phyloP scores from a whole-genome alignment of 257 asterid species.

The Verbena officinalis region DNA sequence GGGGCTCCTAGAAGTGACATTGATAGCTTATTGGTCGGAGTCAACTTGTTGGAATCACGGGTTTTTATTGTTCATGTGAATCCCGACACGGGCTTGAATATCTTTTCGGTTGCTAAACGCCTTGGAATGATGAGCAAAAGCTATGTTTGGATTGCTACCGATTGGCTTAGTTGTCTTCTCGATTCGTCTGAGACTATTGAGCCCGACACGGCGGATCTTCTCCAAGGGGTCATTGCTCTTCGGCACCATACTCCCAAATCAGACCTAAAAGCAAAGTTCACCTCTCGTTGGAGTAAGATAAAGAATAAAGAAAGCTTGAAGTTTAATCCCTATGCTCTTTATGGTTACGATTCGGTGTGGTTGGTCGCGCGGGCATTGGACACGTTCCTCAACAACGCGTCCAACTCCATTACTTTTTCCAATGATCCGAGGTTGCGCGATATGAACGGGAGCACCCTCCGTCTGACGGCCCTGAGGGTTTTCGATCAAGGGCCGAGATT shows the following conservation, averaged over 20 bases:
- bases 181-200: slow-evolving; percentile 52
- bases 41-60: slow-evolving; percentile 63
- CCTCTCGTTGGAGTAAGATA: slow-evolving; percentile 46
- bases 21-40: slow-evolving; percentile 45
- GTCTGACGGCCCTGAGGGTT: slow-evolving; percentile 43
- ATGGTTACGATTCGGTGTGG: slow-evolving; percentile 75
- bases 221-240: slow-evolving; percentile 69
- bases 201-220: slow-evolving; percentile 46
- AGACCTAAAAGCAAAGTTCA: slow-evolving; percentile 45
- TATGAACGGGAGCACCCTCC: slow-evolving; percentile 41
- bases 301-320: slow-evolving; percentile 32
- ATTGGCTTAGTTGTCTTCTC: slow-evolving; percentile 64
- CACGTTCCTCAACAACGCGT: slow-evolving; percentile 35
- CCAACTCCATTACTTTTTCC: slow-evolving; percentile 48
- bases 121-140: slow-evolving; percentile 63
- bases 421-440: slow-evolving; percentile 54
- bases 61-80: slow-evolving; percentile 70
- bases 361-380: slow-evolving; percentile 70
- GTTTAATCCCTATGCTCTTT: slow-evolving; percentile 67
- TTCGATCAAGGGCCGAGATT: slow-evolving; percentile 63
- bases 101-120: slow-evolving; percentile 54
- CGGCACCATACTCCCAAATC: slow-evolving; percentile 67
- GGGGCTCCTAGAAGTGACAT: slow-evolving; percentile 51
- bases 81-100: slow-evolving; percentile 65
- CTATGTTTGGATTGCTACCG: slow-evolving; percentile 79